Conservation (phyloP, 306 rosid species). For the Dalbergia oliveri region DNA sequence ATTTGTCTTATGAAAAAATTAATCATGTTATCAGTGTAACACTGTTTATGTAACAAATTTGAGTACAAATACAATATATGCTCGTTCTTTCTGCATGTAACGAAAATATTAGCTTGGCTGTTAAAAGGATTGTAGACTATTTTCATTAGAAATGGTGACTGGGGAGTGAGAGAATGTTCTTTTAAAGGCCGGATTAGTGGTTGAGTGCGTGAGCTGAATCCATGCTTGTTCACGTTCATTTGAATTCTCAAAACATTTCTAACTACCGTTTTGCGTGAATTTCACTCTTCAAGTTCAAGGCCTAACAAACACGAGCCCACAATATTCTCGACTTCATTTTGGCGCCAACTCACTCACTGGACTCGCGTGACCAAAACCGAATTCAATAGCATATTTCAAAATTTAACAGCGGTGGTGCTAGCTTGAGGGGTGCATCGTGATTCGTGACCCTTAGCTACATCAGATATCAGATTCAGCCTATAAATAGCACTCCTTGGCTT, state of each 20-base stretch:
- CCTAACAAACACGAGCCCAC: background rate
- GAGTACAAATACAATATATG: too few species aligned
- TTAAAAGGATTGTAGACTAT: too few species aligned
- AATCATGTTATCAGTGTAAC: too few species aligned
- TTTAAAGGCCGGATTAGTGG: too few species aligned
- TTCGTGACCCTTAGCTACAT: background rate
- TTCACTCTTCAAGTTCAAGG: background rate
- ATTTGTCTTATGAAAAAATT: too few species aligned
- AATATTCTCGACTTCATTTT: background rate
- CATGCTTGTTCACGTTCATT: too few species aligned
- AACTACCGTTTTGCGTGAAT: background rate
- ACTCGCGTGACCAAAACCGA: slow-evolving; percentile 40
- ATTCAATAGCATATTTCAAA: slow-evolving; percentile 2
- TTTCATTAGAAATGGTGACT: too few species aligned
- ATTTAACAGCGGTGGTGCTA: slow-evolving; percentile 23
- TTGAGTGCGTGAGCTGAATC: too few species aligned
- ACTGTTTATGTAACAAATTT: too few species aligned
- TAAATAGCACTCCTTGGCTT: slow-evolving; percentile 35
- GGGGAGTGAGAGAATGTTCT: too few species aligned
- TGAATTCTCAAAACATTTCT: background rate
- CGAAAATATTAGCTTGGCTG: too few species aligned
- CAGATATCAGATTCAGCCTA: slow-evolving; percentile 17
- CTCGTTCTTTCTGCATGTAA: too few species aligned
- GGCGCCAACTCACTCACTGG: slow-evolving; percentile 45
- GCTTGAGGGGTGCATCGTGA: slow-evolving; percentile 2